Percentiles rank a stretch among this genome's conserved stretches.
Evolutionary conservation across 805 yeast species (phyloP).

Genomic region (Ogataea degrootiae): DNA sequence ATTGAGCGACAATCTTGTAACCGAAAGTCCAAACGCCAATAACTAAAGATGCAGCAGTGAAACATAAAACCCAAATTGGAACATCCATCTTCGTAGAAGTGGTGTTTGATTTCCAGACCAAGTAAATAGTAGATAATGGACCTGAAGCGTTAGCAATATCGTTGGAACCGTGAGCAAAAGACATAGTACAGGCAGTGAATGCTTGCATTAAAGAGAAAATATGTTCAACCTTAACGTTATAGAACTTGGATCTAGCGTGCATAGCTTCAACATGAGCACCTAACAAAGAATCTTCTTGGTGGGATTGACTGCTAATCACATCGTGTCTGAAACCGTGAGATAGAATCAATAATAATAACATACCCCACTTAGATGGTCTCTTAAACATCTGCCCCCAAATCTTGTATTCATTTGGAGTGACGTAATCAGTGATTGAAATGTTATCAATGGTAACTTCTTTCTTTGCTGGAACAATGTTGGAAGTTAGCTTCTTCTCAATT

Average conservation of each 20-base stretch:
- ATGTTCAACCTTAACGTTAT: constrained; percentile 67
- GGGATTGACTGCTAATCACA: constrained; percentile 47
- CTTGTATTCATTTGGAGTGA: constrained; percentile 12
- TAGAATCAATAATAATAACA: constrained; percentile 41
- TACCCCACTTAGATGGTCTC: constrained; percentile 51
- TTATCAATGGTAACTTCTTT: constrained; percentile 30
- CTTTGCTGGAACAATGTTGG: constrained; percentile 9
- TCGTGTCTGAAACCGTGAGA: constrained; percentile 64
- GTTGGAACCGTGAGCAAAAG: constrained; percentile 79
- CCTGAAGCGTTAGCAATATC: constrained; percentile 78
- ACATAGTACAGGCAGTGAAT: constrained; percentile 72
- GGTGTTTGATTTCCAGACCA: constrained; percentile 52
- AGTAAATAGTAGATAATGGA: constrained; percentile 63
- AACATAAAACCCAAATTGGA: constrained; percentile 68
- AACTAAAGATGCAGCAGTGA: constrained; percentile 61
- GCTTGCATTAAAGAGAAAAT: constrained; percentile 65
- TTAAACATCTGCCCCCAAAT: constrained; percentile 38
- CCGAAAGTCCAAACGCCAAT: constrained; percentile 71
- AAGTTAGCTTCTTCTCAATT: constrained; percentile 10
- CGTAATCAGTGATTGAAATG: constrained; percentile 4
- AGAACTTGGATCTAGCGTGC: constrained; percentile 57
- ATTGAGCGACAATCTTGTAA: constrained; percentile 58
- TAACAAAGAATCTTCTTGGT: constrained; percentile 31
- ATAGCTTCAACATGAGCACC: constrained; percentile 43
- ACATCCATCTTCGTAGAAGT: constrained; percentile 47